Evolutionary conservation across 257 asterid species (phyloP), one percentile per base, ranked within the genome.

Genomic region (Cruciata laevipes): DNA sequence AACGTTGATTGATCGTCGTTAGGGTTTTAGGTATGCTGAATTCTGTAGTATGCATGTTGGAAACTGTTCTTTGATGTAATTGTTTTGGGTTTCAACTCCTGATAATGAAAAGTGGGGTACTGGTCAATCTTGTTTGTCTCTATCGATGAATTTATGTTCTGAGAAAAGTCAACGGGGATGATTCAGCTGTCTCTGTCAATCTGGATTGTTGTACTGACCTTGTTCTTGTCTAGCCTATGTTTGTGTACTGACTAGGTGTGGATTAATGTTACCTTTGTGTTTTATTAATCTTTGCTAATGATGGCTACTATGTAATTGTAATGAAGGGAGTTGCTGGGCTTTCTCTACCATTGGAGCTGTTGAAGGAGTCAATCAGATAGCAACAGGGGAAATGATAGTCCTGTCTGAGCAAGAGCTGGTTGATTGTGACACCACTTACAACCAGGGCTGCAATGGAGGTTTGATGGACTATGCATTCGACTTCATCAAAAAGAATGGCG

Each of bases 291-390:
- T 12, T 42, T 42, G 17, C 51, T 42, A 13, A 42, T 42, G 38
- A 4, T 7, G 38, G 49, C 51, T 42, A 30, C 3, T 60, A 21
- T 31, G 5, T 12, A 60, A 60, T 6, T 61, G 65, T 30, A 7
- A 31, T 76, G 67, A 75, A 92, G 98, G 98, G 89, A 89, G 97
- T 76, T 92, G 98, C 78, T 92, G 98, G 98, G 95, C 98, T 23
- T 92, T 92, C 82, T 92, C 98, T 0, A 85, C 98, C 0, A 69
- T 89, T 10, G 95, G 82, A 49, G 95, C 97, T 4, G 87, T 92
- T 35, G 98, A 92, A 79, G 98, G 98, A 52, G 72, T 86, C 64
- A 89, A 89, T 71, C 79, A 87, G 83, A 89, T 92, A 64, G 89
- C 70, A 32, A 89, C 96, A 0, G 97, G 95, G 21, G 85, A 86